Conservation (phyloP, 2,329 filamentous ascomycete species). For the Curvularia eragrostidis region DNA sequence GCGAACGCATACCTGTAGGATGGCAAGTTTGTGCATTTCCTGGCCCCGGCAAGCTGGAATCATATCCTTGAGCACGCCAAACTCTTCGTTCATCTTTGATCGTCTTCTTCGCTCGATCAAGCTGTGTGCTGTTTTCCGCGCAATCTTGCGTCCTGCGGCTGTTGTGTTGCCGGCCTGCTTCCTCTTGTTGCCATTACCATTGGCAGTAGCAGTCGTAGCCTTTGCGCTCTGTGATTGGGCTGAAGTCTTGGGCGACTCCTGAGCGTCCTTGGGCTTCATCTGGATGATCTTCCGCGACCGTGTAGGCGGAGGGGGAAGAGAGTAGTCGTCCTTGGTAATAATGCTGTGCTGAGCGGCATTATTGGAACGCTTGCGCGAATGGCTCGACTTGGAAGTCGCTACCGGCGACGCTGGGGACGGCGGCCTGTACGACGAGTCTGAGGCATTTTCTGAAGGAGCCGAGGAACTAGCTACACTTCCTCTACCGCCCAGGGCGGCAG, state of each 20-base stretch:
- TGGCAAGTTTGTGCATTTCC: constrained; percentile 98
- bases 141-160: constrained; percentile 90
- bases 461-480: constrained; percentile 55
- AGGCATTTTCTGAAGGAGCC: constrained; percentile 55
- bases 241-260: constrained; percentile 33
- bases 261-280: constrained; percentile 74
- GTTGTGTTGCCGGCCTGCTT: constrained; percentile 74
- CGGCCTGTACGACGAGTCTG: constrained; percentile 61
- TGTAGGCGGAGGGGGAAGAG: constrained; percentile 89
- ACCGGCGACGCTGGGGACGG: constrained; percentile 51
- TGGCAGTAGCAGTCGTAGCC: constrained; percentile 24
- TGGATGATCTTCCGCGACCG: constrained; percentile 96
- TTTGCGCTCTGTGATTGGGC: constrained; percentile 33
- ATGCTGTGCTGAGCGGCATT: constrained; percentile 40
- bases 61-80: constrained; percentile 90
- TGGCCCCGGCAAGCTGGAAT: constrained; percentile 91
- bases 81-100: constrained; percentile 99
- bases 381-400: constrained; percentile 39
- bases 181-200: constrained; percentile 65
- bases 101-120: constrained; percentile 87
- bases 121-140: constrained; percentile 94
- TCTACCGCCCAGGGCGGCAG: constrained; percentile 68
- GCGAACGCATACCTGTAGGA: constrained; percentile 74
- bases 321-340: constrained; percentile 69
- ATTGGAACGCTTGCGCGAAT: constrained; percentile 43